Percentiles rank a stretch among this genome's conserved stretches.
Evolutionary conservation across 305 asterid species (phyloP).

Genomic region (Fraxinus floribunda): DNA sequence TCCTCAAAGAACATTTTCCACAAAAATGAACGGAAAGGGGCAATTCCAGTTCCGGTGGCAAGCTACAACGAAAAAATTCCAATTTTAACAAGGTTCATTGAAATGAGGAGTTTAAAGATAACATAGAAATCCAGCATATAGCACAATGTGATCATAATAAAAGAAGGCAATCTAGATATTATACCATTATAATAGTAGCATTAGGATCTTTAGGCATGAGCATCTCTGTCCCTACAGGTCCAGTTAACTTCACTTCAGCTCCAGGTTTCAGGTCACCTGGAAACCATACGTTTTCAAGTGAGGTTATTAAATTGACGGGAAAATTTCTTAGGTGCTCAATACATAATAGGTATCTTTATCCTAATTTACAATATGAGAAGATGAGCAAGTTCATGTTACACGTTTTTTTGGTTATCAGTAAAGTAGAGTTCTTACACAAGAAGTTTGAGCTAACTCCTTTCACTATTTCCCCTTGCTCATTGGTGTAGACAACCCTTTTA

Average conservation of each 20-base stretch:
- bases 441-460: slow-evolving; percentile 98
- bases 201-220: slow-evolving; percentile 96
- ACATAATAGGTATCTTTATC: not conserved
- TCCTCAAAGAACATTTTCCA: slow-evolving; percentile 98
- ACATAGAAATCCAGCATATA: not conserved
- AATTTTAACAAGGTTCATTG: not conserved
- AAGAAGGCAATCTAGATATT: not conserved
- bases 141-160: not conserved
- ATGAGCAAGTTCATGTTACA: not conserved
- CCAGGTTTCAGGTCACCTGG: slow-evolving; percentile 93
- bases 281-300: slow-evolving; percentile 10
- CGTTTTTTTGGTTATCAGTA: too few species aligned
- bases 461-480: slow-evolving; percentile 74
- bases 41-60: slow-evolving; percentile 93
- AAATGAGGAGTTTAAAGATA: not conserved
- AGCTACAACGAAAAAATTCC: slow-evolving; percentile 42
- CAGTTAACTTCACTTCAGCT: slow-evolving; percentile 73
- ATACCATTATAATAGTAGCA: slow-evolving; percentile 77
- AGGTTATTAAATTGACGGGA: not conserved
- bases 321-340: slow-evolving; percentile 1
- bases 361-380: not conserved
- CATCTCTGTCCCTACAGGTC: slow-evolving; percentile 97
- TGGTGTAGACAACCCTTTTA: slow-evolving; percentile 84
- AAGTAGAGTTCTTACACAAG: slow-evolving; percentile 56
- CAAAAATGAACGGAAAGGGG: slow-evolving; percentile 88